Base-by-base conservation (phyloP, 2,329 filamentous ascomycete genomes). In the Colletotrichum sp. region DNA sequence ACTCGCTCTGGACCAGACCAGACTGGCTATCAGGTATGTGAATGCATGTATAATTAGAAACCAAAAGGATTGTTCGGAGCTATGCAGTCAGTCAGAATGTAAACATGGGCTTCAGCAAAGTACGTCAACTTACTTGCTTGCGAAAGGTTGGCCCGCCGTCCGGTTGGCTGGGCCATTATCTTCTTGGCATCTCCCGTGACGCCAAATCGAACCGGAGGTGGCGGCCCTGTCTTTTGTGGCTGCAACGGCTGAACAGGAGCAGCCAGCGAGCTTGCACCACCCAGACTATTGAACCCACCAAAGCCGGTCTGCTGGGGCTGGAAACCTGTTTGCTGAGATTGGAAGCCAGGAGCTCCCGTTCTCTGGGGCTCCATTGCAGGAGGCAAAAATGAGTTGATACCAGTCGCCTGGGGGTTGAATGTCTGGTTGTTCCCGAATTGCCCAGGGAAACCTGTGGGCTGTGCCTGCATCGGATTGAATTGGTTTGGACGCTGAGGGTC, bases 161-260 rank as follows among this genome's bases (percentile, higher is more conserved):
- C 97, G 8, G 97, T 99, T 32, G 95, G 91, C 87, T 99, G 97
- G 34, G 96, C 93, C 77, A 91, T 90, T 80, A 99, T 87, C 84
- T 95, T 97, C 86, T 96, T 95, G 34, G 92, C 88, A 65, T 93
- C 92, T 32, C 89, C 88, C 73, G 91, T 90, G 44, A 98, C 93
- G 52, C 97, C 97, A 83, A 99, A 99, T 76, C 95, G 92, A 21
- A 99, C 93, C 28, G 95, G 92, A 62, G 97, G 97, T 24, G 96
- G 89, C 8, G 97, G 97, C 2, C 88, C 89, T 49, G 88, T 92
- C 79, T 88, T 86, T 78, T 90, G 85, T 62, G 88, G 86, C 79
- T 87, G 82, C 78, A 89, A 80, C 70, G 86, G 83, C 21, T 89
- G 90, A 78, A 86, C 86, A 78, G 83, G 83, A 84, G 83, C 78